Percentiles rank a stretch among this genome's conserved stretches.
Conservation (phyloP, 331 rosid genomes). For the Malus hybrid region DNA sequence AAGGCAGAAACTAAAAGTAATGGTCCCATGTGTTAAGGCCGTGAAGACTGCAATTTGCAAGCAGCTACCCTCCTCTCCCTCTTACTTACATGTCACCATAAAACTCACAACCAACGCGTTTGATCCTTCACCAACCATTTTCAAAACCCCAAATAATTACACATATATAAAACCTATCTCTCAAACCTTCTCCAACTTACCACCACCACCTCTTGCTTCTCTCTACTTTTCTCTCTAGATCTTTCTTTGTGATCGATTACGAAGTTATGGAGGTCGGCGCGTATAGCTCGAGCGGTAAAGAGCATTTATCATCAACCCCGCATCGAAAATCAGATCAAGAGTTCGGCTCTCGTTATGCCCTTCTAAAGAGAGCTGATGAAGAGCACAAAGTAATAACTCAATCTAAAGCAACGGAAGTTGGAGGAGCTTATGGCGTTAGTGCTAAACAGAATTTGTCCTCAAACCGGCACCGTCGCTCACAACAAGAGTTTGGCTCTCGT, state of each 20-base stretch:
- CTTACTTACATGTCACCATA: not conserved
- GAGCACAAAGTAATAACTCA: not conserved
- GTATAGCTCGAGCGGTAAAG: not conserved
- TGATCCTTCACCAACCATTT: constrained; percentile 18
- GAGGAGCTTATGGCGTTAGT: not conserved
- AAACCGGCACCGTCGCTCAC: not conserved
- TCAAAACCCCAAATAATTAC: not conserved
- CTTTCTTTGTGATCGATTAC: not conserved
- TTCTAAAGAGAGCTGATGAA: not conserved
- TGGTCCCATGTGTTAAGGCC: constrained; percentile 4
- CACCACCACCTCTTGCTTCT: not conserved
- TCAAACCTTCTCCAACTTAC: not conserved
- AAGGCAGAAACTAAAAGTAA: not conserved
- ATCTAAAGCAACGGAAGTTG: not conserved
- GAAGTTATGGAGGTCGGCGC: constrained; percentile 5
- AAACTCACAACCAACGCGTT: constrained; percentile 23
- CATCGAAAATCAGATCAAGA: not conserved
- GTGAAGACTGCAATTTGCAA: constrained; percentile 2
- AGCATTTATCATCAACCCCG: not conserved
- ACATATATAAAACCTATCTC: not conserved
- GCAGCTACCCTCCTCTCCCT: not conserved
- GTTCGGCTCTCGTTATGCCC: not conserved
- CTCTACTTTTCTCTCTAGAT: not conserved
- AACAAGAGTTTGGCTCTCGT: not conserved
- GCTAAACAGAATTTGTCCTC: not conserved